Conservation (phyloP, 2,329 filamentous ascomycete species). For the Cryphonectria japonica region DNA sequence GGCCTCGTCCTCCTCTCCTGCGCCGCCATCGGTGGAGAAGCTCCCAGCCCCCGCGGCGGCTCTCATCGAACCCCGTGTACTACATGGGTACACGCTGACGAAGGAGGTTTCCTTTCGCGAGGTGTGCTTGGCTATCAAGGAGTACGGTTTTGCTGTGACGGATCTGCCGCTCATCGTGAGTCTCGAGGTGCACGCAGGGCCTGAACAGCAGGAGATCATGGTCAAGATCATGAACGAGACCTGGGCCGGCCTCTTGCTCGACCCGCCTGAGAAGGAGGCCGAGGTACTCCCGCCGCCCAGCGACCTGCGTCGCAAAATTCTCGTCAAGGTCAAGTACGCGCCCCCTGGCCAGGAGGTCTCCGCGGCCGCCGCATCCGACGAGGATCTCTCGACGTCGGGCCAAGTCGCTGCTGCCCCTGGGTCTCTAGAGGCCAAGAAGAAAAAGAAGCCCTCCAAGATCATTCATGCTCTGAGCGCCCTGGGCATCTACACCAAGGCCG, state of each 20-base stretch:
- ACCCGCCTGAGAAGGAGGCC: constrained; percentile 52
- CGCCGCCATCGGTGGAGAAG: constrained; percentile 22
- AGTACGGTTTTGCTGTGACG: constrained; percentile 75
- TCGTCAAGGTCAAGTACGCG: constrained; percentile 79
- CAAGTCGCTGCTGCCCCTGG: constrained; percentile 48
- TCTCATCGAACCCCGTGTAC: constrained; percentile 71
- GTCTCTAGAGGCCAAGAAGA: constrained; percentile 48
- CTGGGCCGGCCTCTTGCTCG: constrained; percentile 76
- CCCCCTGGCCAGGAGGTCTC: constrained; percentile 43
- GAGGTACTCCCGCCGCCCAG: constrained; percentile 67
- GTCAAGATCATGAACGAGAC: constrained; percentile 87
- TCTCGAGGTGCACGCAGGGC: constrained; percentile 84
- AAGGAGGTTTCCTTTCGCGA: constrained; percentile 84
- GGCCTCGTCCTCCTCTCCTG: constrained; percentile 9
- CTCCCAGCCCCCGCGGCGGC: constrained; percentile 34
- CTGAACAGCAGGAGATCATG: constrained; percentile 86
- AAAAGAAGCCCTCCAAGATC: constrained; percentile 63
- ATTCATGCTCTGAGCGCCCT: constrained; percentile 74
- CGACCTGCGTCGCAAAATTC: constrained; percentile 75
- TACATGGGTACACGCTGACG: constrained; percentile 90
- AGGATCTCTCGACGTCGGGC: constrained; percentile 32
- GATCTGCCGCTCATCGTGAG: constrained; percentile 91
- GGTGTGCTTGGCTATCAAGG: constrained; percentile 79
- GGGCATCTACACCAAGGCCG: constrained; percentile 81
- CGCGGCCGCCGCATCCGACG: constrained; percentile 37